A percentile compares a stretch with the other conserved stretches of the same genome.
Conservation (phyloP, 768 basidiomycete species). For the Agrocybe praecox region DNA sequence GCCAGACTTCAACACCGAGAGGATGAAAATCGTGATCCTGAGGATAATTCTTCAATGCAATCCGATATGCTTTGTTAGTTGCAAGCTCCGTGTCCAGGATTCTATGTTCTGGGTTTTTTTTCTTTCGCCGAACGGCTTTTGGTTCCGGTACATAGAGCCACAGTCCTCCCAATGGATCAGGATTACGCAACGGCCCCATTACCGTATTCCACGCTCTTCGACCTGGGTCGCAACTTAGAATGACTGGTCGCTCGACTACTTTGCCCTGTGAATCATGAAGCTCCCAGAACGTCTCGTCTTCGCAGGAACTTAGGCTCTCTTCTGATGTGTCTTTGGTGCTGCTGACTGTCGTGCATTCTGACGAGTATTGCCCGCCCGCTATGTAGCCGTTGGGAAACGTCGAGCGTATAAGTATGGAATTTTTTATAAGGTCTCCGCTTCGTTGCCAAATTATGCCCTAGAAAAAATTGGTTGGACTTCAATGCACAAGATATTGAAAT, state of each 20-base stretch:
- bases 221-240: conserved; percentile 53
- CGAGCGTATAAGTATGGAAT: conserved; percentile 44
- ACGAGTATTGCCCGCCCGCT: conserved; percentile 46
- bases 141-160: conserved; percentile 52
- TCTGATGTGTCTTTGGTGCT: conserved; percentile 22
- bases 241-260: conserved; percentile 46
- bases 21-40: conserved; percentile 68
- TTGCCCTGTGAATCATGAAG: conserved; percentile 39
- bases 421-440: conserved; percentile 40
- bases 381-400: conserved; percentile 54
- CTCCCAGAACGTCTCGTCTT: conserved; percentile 71
- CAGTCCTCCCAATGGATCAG: conserved; percentile 57
- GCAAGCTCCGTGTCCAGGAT: conserved; percentile 10
- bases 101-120: conserved; percentile 7
- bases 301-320: conserved; percentile 53
- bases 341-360: conserved; percentile 45
- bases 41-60: conserved; percentile 57
- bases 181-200: conserved; percentile 68
- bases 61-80: conserved; percentile 32
- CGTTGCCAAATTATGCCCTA: conserved; percentile 50
- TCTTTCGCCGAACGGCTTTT: not conserved
- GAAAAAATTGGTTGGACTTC: not conserved
- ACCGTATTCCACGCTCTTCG: conserved; percentile 75
- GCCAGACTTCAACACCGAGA: conserved; percentile 62
- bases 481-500: not conserved